A percentile compares a stretch with the other conserved stretches of the same genome.
Conservation (phyloP, 2,329 filamentous ascomycete genomes). For the Botryotinia calthae region DNA sequence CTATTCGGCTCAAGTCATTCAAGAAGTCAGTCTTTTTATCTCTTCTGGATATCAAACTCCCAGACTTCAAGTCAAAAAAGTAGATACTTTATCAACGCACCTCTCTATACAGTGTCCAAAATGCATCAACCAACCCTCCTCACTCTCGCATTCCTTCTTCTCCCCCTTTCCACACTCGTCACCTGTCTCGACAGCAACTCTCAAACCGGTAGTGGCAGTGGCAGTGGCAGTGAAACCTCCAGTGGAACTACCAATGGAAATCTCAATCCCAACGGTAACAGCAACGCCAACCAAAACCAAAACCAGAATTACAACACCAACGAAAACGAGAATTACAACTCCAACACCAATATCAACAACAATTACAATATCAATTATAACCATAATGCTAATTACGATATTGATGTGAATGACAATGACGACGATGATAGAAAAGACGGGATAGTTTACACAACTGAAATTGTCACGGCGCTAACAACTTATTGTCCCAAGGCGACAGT, state of each 20-base stretch:
- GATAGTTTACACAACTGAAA: constrained; percentile 1
- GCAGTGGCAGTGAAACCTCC: not conserved
- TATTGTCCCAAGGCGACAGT: constrained; percentile 4
- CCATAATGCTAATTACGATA: not conserved
- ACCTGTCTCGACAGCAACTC: not conserved
- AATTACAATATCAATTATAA: not conserved
- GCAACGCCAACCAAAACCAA: not conserved
- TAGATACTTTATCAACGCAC: not conserved
- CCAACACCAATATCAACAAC: not conserved
- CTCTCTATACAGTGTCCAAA: not conserved
- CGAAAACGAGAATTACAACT: constrained; percentile 1
- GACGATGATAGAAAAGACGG: not conserved
- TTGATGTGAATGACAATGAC: not conserved
- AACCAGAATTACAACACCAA: constrained; percentile 4
- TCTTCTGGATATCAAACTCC: not conserved
- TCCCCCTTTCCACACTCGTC: not conserved
- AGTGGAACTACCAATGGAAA: not conserved
- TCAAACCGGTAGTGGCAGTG: not conserved
- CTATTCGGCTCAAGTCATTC: not conserved
- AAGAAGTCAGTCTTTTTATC: not conserved
- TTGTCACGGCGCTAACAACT: not conserved
- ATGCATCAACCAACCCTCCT: not conserved
- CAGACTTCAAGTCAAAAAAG: not conserved
- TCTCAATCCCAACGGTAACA: not conserved
- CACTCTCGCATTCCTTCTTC: not conserved